Percentiles rank a stretch among this genome's conserved stretches.
Evolutionary conservation across 2,329 filamentous ascomycete genomes (phyloP).

Genomic region (Aspergillus novofumigatus): DNA sequence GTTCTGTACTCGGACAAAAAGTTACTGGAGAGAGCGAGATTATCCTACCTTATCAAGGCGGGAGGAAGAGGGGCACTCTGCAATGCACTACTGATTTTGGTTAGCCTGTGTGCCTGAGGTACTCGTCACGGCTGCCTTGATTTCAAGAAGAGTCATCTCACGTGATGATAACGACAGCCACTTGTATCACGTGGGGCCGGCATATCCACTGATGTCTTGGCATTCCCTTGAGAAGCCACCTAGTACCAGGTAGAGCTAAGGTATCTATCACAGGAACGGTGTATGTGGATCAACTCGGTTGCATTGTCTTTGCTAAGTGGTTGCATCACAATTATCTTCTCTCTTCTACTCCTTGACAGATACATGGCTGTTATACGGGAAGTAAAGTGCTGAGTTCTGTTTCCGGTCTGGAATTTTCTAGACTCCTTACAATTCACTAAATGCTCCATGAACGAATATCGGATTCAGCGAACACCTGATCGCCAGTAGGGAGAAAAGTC

Average conservation of each 20-base stretch:
- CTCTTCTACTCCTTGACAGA: neutral
- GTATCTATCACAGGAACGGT: neutral
- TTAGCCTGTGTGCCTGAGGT: neutral
- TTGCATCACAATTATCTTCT: neutral
- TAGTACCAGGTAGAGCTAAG: neutral
- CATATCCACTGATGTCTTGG: constrained; percentile 17
- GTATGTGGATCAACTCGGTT: neutral
- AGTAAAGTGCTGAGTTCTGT: neutral
- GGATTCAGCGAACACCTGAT: constrained; percentile 9
- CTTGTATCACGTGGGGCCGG: constrained; percentile 13
- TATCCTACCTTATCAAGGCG: constrained; percentile 1
- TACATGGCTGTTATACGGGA: neutral
- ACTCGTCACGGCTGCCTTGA: neutral
- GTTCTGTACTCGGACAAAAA: neutral
- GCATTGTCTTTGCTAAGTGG: neutral
- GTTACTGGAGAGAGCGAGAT: constrained; percentile 8
- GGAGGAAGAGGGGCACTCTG: constrained; percentile 17
- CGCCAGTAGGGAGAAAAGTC: constrained; percentile 3
- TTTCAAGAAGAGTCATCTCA: neutral
- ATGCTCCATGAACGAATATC: constrained; percentile 12
- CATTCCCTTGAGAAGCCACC: constrained; percentile 18
- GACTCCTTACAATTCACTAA: neutral
- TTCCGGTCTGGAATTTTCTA: neutral
- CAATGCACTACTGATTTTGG: neutral
- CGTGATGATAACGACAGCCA: constrained; percentile 6